A percentile compares a stretch with the other conserved stretches of the same genome.
phyloP scores from a whole-genome alignment of 495 filamentous ascomycete genomes.

The Aspergillus campestris region DNA sequence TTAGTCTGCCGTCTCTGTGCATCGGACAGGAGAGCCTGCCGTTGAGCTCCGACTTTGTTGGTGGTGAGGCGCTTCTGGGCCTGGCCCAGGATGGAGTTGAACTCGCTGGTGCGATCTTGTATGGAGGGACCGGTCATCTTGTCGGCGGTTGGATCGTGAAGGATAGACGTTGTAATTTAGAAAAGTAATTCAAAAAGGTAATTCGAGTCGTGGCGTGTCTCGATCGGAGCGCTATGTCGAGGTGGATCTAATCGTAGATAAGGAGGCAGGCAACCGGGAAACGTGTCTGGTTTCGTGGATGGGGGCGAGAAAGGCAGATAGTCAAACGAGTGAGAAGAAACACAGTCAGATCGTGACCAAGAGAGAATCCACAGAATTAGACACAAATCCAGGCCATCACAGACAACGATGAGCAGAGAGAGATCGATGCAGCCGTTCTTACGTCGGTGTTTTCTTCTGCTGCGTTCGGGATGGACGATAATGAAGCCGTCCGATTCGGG shows the following conservation, averaged over 20 bases:
- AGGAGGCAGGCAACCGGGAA: slow-evolving; percentile 14
- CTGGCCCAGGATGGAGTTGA: slow-evolving; percentile 78
- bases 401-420: too few relatives aligned
- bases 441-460: too few relatives aligned
- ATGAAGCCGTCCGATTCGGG: too few relatives aligned
- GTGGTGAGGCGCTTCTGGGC: slow-evolving; percentile 65
- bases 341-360: not conserved
- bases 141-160: not conserved
- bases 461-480: too few relatives aligned
- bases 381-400: too few relatives aligned
- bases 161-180: not conserved
- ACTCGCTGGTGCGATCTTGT: slow-evolving; percentile 94
- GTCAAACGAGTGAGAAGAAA: not conserved
- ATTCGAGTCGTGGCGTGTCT: too few relatives aligned
- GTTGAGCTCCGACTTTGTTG: slow-evolving; percentile 64
- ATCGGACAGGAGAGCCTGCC: slow-evolving; percentile 71
- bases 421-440: too few relatives aligned
- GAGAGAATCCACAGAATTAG: not conserved
- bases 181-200: too few relatives aligned
- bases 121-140: slow-evolving; percentile 62
- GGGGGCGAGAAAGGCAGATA: too few relatives aligned
- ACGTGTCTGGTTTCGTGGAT: slow-evolving; percentile 18
- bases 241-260: slow-evolving; percentile 19
- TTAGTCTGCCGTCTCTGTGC: slow-evolving; percentile 63
- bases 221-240: not conserved